Evolutionary conservation across 1,284 basidiomycete genomes (phyloP), one percentile per base, ranked within the genome.

Genomic region (Cerrena zonata): DNA sequence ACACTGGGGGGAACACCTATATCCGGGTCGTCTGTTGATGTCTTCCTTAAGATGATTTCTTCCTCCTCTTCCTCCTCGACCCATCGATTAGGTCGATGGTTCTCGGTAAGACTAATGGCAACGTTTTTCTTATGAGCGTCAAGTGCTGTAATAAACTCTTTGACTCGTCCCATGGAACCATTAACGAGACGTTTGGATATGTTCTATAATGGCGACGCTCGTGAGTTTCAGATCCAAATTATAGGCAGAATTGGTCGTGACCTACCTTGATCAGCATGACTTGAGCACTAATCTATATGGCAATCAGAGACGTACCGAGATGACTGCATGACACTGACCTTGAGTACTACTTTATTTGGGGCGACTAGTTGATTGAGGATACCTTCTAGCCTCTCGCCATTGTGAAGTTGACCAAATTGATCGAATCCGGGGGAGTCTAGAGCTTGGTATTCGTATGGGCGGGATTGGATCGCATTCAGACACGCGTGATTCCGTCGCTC

Each of bases 161-260:
- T 62, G 15, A 96, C 80, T 46, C 76, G 79, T 26, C 93, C 93
- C 64, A 93, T 82, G 23, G 85, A 89, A 0, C 93, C 93, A 61
- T 96, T 96, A 45, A 94, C 92, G 18, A 40, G 39, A 36, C 19
- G 37, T 37, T 37, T 43, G 26, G 40, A 19, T 15, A 46, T 18
- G 48, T 47, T 30, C 44, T 23, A 59, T 52, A 7, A n/a, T n/a
- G n/a, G n/a, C n/a, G n/a, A n/a, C n/a, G n/a, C n/a, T n/a, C n/a
- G n/a, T n/a, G n/a, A n/a, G n/a, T n/a, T n/a, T n/a, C n/a, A n/a
- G n/a, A n/a, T n/a, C n/a, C n/a, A n/a, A n/a, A n/a, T n/a, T n/a
- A n/a, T n/a, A n/a, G n/a, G n/a, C n/a, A n/a, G n/a, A n/a, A n/a
- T n/a, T n/a, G n/a, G n/a, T n/a, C n/a, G n/a, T n/a, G n/a, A 46